Conservation (phyloP, 2,329 filamentous ascomycete genomes). For the Hypoxylon sp. region DNA sequence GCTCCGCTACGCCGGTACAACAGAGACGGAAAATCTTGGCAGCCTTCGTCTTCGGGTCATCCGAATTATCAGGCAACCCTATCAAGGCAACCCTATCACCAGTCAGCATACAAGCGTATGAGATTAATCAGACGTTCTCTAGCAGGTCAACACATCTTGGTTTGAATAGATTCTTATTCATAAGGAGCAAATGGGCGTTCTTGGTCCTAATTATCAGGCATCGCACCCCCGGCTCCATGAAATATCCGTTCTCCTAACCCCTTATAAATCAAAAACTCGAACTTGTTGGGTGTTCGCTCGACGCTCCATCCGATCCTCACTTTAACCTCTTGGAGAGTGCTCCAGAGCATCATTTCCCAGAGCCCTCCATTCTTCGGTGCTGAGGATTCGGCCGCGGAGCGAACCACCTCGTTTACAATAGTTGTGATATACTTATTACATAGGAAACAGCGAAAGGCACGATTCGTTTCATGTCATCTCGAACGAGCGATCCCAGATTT, state of each 20-base stretch:
- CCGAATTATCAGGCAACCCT: too few relatives aligned
- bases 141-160: constrained; percentile 25
- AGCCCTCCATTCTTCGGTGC: constrained; percentile 72
- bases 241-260: constrained; percentile 34
- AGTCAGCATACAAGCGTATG: not conserved
- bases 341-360: constrained; percentile 39
- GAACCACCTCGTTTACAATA: constrained; percentile 61
- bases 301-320: constrained; percentile 70
- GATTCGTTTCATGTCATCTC: constrained; percentile 42
- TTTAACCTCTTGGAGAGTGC: constrained; percentile 74
- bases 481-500: constrained; percentile 43
- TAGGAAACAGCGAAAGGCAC: constrained; percentile 56
- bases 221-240: constrained; percentile 38
- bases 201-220: constrained; percentile 38
- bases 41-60: not conserved
- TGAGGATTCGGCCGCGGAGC: constrained; percentile 71
- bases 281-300: constrained; percentile 62
- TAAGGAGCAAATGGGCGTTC: constrained; percentile 44
- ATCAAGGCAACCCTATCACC: constrained; percentile 6
- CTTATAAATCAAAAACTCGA: constrained; percentile 42
- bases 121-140: not conserved
- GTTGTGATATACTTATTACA: constrained; percentile 58
- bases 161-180: constrained; percentile 39
- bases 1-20: constrained; percentile 10
- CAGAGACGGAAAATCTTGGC: constrained; percentile 7